These are phyloP conservation scores for Xanthoconium separans DNA, from an alignment of 1,284 basidiomycete genomes.

Conservation along the genomic window DNA sequence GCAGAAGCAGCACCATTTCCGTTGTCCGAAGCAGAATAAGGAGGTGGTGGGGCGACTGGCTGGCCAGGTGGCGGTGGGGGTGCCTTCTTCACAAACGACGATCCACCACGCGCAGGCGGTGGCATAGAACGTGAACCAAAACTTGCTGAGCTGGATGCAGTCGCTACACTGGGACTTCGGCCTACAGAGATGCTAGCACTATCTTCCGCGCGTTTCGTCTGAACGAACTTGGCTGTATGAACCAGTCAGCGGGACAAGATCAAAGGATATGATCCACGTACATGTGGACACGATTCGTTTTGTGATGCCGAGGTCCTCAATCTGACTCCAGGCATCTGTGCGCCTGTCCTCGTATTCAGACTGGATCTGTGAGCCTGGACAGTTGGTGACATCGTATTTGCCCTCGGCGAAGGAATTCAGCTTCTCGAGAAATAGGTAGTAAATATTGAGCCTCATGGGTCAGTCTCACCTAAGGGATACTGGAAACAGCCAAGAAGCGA, in stretches of 20 bases:
- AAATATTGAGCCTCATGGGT: conserved; percentile 78
- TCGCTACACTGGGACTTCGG: conserved; percentile 36
- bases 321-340: conserved; percentile 73
- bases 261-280: conserved; percentile 39
- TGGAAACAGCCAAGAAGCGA: conserved; percentile 3
- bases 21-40: conserved; percentile 37
- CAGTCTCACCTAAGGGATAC: conserved; percentile 1
- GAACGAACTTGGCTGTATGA: conserved; percentile 60
- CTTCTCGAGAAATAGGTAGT: conserved; percentile 92
- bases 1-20: conserved; percentile 17
- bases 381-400: conserved; percentile 72
- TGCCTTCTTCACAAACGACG: conserved; percentile 44
- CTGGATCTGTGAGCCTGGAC: conserved; percentile 71
- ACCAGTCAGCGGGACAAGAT: not conserved
- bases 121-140: conserved; percentile 40
- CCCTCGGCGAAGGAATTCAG: conserved; percentile 84
- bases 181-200: conserved; percentile 36
- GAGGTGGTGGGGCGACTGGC: conserved; percentile 46
- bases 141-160: conserved; percentile 43
- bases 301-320: conserved; percentile 77
- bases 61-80: conserved; percentile 47
- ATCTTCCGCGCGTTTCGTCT: conserved; percentile 46
- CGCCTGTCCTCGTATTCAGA: conserved; percentile 78
- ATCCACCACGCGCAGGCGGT: conserved; percentile 38
- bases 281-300: conserved; percentile 84